Evolutionary conservation across 1,284 basidiomycete genomes (phyloP), one percentile per base, ranked within the genome.

Genomic region (Hypsizygus ulmarius): DNA sequence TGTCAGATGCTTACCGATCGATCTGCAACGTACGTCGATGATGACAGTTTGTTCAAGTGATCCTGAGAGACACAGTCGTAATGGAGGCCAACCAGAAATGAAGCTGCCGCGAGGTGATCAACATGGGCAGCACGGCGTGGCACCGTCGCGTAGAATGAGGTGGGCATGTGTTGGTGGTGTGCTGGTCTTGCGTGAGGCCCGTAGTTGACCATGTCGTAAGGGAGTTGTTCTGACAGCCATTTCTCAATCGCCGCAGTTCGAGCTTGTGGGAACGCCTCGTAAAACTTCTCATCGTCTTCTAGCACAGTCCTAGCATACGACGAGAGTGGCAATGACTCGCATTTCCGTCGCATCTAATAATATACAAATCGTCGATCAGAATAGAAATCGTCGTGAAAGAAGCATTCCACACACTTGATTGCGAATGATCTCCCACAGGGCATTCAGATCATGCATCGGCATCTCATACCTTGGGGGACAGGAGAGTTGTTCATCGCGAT

Each of bases 251-350:
- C 49, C 5, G 54, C 50, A 32, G 32, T 34, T 34, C 45, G 41
- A 9, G 56, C 56, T 25, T 43, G 34, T 10, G 56, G 56, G n/a
- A 57, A 57, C 12, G 51, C 51, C 32, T 47, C 50, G 45, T 55
- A 57, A 41, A 53, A 55, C 2, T 35, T 27, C 12, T 52, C 49
- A 15, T 57, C 56, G n/a, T 49, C 45, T 35, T 55, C 49, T 14
- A 57, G 39, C 52, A 50, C 47, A 6, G 51, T 53, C 16, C 45
- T 51, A 19, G 52, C 50, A 12, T 54, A 56, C 18, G 45, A 55
- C 2, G 43, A 57, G 10, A 29, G 35, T 3, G 48, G 46, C 1
- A 54, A 41, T 15, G 43, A 21, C 3, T 37, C 37, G 19, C 52
- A 35, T 16, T 30, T 34, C 2, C 28, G 37, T 16, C 50, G 44